Evolutionary conservation across 2,329 filamentous ascomycete genomes (phyloP), one percentile per base, ranked within the genome.

Genomic region (Setomelanomma holmii): DNA sequence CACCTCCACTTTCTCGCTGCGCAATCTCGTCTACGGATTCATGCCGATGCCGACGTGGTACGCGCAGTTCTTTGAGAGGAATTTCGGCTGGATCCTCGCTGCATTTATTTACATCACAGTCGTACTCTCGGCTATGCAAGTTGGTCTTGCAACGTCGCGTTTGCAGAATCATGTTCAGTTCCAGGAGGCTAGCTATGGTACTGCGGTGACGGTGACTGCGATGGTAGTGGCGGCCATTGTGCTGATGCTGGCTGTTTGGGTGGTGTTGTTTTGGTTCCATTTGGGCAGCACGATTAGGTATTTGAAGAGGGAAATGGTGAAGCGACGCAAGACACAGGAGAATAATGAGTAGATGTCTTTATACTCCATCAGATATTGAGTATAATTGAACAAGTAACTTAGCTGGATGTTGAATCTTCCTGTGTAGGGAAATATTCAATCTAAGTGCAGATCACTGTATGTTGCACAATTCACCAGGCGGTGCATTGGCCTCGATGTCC

Each of bases 111-210:
- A 40, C 22, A 14, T 54, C 17, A 46, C 50, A 16, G 44, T 61
- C 14, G 12, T 54, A 6, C 24, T 61, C 14, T 52, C 58, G 4
- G 56, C 58, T 12, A 30, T 62, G 22, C 54, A 62, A 34, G 53
- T 60, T 14, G 58, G 56, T 2, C 53, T 60, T 27, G 56, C 47
- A 23, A 59, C 56, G 5, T 12, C 16, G 10, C 14, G 8, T 17
- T 43, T 58, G 53, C 45, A 58, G 20, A 36, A 40, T 20, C 52
- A 52, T 41, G 20, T 7, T 16, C 7, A 7, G 38, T 61, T 56
- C 24, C 49, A 56, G 33, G 45, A 24, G 16, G 39, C 38, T 5
- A 53, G 52, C 23, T 56, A n/a, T 35, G 49, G 55, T n/a, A 44
- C 59, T 44, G 33, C 57, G 17, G 21, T 52, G 3, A 11, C 16